Percentiles rank a stretch among this genome's conserved stretches.
These are phyloP conservation scores for Pseudozyma thailandica DNA, from an alignment of 1,284 basidiomycete species.

Conservation along the genomic window DNA sequence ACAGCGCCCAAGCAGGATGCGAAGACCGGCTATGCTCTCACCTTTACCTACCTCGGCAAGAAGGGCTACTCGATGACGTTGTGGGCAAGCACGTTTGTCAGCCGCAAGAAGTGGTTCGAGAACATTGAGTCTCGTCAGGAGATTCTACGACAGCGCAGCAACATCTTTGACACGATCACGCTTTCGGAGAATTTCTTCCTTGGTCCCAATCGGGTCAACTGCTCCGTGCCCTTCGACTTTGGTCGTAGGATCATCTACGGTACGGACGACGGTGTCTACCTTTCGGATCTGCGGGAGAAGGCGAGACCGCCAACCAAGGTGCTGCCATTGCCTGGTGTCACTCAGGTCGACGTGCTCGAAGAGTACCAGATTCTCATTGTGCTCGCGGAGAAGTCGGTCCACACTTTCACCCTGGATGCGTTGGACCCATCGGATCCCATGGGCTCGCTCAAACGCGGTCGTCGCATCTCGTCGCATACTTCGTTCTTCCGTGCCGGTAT, in stretches of 20 bases:
- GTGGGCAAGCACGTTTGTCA: constrained; percentile 87
- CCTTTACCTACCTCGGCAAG: constrained; percentile 90
- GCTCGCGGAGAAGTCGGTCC: constrained; percentile 86
- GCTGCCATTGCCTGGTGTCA: constrained; percentile 85
- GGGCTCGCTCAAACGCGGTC: constrained; percentile 89
- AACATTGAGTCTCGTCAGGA: constrained; percentile 90
- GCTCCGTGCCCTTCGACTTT: constrained; percentile 89
- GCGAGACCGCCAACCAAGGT: constrained; percentile 84
- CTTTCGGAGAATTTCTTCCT: constrained; percentile 89
- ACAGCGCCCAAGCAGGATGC: constrained; percentile 74
- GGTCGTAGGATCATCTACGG: constrained; percentile 93
- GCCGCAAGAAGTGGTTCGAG: constrained; percentile 94
- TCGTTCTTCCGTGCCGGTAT: constrained; percentile 97
- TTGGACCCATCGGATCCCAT: constrained; percentile 89
- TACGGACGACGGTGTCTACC: constrained; percentile 94
- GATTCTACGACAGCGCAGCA: constrained; percentile 81
- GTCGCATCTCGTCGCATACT: constrained; percentile 94
- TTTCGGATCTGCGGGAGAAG: constrained; percentile 82
- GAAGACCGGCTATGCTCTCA: constrained; percentile 91
- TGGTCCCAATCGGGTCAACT: constrained; percentile 81
- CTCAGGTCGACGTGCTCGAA: constrained; percentile 95
- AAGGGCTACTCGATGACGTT: constrained; percentile 92
- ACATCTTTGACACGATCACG: constrained; percentile 85
- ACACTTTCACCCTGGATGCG: constrained; percentile 94
- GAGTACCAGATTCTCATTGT: constrained; percentile 96